Base-by-base conservation (phyloP, 1,139 yeast genomes). In the Lodderomyces jiufengensis region DNA sequence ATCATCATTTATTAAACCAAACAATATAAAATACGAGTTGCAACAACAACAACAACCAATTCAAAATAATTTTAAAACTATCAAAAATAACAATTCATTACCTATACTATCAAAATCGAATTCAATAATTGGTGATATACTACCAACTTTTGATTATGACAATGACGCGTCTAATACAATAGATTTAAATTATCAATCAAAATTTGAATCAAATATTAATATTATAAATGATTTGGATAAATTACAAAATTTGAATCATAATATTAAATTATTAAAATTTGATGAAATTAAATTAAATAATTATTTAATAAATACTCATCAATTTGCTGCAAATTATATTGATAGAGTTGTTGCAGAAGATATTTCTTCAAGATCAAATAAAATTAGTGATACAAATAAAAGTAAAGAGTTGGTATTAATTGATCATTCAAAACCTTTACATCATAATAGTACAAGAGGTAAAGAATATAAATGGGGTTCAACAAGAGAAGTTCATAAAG, bases 291-390 rank as follows among this genome's bases (percentile, higher is more conserved):
- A 54, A 32, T 45, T 61, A 36, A 52, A 50, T 38, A 49, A 52
- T 32, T 41, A 53, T 15, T 52, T 64, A 43, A 41, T 51, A 22
- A 50, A 51, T 24, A 52, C 65, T 13, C 50, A 53, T 33, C 57
- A 55, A 25, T 43, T 63, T 32, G 50, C 68, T 11, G 45, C 57
- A 36, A 61, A 63, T 46, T 58, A 62, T 48, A 48, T 65, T 30
- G 67, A 66, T 38, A 51, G 70, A 36, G 59, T 58, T 37, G 59
- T 65, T 32, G 57, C 66, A 31, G 68, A 65, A 46, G 62, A 66
- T 45, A 48, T 63, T 31, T 51, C 57, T 29, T 47, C 66, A 31
- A 42, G 57, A 33, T 43, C 45, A 27, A 47, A 47, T 33, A 45
- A 44, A 24, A 47, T 47, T 29, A 43, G 48, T 36, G 51, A 47